Percentiles rank a stretch among this genome's conserved stretches.
Conservation (phyloP, 768 basidiomycete genomes). For the Suillus variegatus region DNA sequence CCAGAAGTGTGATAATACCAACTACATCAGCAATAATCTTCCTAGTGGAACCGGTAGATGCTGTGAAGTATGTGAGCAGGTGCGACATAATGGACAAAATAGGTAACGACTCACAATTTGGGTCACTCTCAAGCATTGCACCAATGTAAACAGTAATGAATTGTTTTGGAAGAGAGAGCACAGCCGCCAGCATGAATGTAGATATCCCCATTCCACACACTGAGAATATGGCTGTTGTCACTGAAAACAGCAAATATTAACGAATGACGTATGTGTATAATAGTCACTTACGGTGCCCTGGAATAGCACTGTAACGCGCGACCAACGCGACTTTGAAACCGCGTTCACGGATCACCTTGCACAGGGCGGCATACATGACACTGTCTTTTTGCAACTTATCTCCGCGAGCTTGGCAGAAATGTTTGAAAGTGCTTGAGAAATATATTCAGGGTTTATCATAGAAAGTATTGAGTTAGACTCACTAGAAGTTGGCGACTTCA, state of each 20-base stretch:
- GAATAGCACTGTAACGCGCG: conserved; percentile 73
- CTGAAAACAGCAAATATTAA: conserved; percentile 33
- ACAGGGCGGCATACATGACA: conserved; percentile 52
- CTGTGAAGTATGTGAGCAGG: conserved; percentile 2
- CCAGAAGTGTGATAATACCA: conserved; percentile 59
- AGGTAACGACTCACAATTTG: conserved; percentile 20
- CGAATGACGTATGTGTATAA: neutral
- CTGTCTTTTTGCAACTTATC: conserved; percentile 57
- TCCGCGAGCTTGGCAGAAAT: conserved; percentile 69
- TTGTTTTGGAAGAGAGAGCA: conserved; percentile 81
- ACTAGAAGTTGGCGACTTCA: conserved; percentile 85
- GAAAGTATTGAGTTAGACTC: conserved; percentile 24
- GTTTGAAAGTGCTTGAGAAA: conserved; percentile 67
- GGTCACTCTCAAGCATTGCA: conserved; percentile 56
- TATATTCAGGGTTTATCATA: neutral
- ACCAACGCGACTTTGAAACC: conserved; percentile 77
- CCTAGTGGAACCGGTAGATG: conserved; percentile 42
- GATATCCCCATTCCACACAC: conserved; percentile 79
- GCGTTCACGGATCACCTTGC: conserved; percentile 73
- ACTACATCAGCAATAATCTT: conserved; percentile 66
- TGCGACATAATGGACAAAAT: neutral
- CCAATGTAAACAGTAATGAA: conserved; percentile 77
- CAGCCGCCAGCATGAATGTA: conserved; percentile 67
- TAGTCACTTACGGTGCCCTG: conserved; percentile 67
- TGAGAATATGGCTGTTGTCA: conserved; percentile 79